These are phyloP conservation scores for Rosa multiflora DNA, from an alignment of 306 rosid genomes.

Conservation along the genomic window DNA sequence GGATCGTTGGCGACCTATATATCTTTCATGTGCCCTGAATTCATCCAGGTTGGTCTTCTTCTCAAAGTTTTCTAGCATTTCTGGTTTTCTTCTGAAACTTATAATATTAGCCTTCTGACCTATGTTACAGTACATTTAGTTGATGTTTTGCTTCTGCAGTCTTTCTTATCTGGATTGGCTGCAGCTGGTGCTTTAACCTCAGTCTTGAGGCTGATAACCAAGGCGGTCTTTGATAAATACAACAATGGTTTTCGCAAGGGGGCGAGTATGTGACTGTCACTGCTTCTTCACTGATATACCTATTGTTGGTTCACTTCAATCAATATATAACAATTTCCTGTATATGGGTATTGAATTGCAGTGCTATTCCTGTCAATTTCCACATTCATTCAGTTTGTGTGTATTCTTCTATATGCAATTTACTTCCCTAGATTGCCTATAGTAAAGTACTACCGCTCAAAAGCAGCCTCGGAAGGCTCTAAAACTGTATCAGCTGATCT, in stretches of 20 bases:
- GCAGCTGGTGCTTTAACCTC: conserved; percentile 79
- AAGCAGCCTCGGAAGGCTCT: conserved; percentile 79
- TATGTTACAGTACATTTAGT: neutral
- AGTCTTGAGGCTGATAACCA: conserved; percentile 63
- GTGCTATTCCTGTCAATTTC: conserved; percentile 62
- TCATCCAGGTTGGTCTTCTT: conserved; percentile 59
- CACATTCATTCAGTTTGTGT: conserved; percentile 51
- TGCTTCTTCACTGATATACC: neutral
- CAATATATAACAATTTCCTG: neutral
- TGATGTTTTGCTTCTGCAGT: conserved; percentile 43
- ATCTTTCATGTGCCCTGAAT: conserved; percentile 67
- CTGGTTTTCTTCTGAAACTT: neutral
- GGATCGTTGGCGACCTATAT: conserved; percentile 79
- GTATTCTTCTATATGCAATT: conserved; percentile 64
- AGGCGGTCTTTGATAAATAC: conserved; percentile 56
- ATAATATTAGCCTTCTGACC: neutral
- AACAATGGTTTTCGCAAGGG: conserved; percentile 84
- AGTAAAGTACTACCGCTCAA: conserved; percentile 72
- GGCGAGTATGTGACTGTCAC: conserved; percentile 51
- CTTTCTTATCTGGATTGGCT: conserved; percentile 73
- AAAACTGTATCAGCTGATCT: conserved; percentile 83
- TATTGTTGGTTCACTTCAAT: neutral
- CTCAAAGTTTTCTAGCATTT: neutral
- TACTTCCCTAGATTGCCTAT: conserved; percentile 70
- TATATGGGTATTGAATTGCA: conserved; percentile 34